These are phyloP conservation scores for Globisporangium echinulatum DNA, from an alignment of 352 stramenopile genomes.

Conservation along the genomic window DNA sequence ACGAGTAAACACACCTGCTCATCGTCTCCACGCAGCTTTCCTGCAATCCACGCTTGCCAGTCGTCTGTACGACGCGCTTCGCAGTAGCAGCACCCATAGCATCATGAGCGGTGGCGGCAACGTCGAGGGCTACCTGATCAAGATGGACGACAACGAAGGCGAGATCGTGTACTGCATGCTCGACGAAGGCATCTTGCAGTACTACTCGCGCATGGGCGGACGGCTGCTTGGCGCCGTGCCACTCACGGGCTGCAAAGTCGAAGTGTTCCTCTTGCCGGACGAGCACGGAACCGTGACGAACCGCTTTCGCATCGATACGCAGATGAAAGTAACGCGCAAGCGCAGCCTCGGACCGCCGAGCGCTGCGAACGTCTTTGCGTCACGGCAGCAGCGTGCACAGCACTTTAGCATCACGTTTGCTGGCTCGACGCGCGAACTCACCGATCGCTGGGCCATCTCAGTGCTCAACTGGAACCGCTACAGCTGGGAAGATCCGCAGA, in stretches of 20 bases:
- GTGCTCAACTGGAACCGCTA: constrained; percentile 85
- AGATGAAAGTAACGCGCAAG: constrained; percentile 18
- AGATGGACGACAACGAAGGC: constrained; percentile 48
- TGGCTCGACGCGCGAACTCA: constrained; percentile 45
- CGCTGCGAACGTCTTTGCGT: constrained; percentile 14
- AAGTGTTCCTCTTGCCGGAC: constrained; percentile 62
- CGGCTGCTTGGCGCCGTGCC: constrained; percentile 50
- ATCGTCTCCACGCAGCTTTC: no score
- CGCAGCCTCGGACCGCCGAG: constrained; percentile 16
- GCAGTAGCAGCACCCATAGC: background rate
- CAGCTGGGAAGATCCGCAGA: constrained; percentile 76
- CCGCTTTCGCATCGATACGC: constrained; percentile 64
- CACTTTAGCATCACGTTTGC: constrained; percentile 33
- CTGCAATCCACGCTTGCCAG: no score
- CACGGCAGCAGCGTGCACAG: constrained; percentile 15
- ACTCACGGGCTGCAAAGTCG: constrained; percentile 69
- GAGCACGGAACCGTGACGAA: constrained; percentile 32
- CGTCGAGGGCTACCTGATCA: constrained; percentile 78
- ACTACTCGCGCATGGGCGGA: constrained; percentile 71
- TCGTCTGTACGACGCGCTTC: no score
- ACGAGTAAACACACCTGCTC: no score
- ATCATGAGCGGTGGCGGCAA: constrained; percentile 51
- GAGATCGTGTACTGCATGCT: constrained; percentile 81
- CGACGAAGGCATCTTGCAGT: constrained; percentile 74
- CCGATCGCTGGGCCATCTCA: constrained; percentile 64